Evolutionary conservation across 2,329 filamentous ascomycete genomes (phyloP).

Genomic region (Cladophialophora psammophila): DNA sequence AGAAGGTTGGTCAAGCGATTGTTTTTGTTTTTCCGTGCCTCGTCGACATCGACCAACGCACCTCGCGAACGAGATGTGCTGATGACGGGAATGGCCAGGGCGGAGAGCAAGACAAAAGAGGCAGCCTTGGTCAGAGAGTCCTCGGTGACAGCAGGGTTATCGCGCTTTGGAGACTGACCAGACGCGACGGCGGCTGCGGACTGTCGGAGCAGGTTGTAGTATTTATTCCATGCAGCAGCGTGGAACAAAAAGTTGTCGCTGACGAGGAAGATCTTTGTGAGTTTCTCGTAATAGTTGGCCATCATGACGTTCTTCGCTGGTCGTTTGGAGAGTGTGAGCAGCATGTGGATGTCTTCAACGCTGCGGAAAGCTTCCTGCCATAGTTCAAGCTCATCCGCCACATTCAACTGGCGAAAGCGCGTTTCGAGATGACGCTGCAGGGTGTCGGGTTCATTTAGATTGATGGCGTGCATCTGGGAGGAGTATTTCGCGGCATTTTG

Average conservation of each 20-base stretch:
- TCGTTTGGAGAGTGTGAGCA: constrained; percentile 96
- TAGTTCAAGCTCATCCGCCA: constrained; percentile 94
- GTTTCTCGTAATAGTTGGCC: constrained; percentile 99
- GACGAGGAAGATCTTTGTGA: constrained; percentile 97
- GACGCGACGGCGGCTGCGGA: constrained; percentile 82
- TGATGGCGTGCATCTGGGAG: constrained; percentile 98
- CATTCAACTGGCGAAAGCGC: constrained; percentile 97
- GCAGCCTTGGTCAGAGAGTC: constrained; percentile 92
- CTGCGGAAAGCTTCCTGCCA: constrained; percentile 99
- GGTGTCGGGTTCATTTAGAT: constrained; percentile 95
- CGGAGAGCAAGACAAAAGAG: constrained; percentile 93
- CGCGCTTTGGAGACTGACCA: constrained; percentile 88
- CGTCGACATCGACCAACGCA: constrained; percentile 94
- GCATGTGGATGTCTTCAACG: constrained; percentile 97
- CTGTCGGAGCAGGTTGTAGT: constrained; percentile 94
- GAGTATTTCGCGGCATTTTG: constrained; percentile 99
- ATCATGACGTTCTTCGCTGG: constrained; percentile 99
- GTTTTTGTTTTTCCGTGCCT: constrained; percentile 98
- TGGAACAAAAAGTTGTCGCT: constrained; percentile 99
- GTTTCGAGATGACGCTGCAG: constrained; percentile 97
- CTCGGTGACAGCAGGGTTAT: constrained; percentile 89
- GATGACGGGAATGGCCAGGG: constrained; percentile 97
- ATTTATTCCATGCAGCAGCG: constrained; percentile 94
- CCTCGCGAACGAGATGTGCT: constrained; percentile 96
- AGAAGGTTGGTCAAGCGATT: constrained; percentile 93